Evolutionary conservation across 2,329 filamentous ascomycete genomes (phyloP), one percentile per base, ranked within the genome.

Genomic region (Macrophomina tecta): DNA sequence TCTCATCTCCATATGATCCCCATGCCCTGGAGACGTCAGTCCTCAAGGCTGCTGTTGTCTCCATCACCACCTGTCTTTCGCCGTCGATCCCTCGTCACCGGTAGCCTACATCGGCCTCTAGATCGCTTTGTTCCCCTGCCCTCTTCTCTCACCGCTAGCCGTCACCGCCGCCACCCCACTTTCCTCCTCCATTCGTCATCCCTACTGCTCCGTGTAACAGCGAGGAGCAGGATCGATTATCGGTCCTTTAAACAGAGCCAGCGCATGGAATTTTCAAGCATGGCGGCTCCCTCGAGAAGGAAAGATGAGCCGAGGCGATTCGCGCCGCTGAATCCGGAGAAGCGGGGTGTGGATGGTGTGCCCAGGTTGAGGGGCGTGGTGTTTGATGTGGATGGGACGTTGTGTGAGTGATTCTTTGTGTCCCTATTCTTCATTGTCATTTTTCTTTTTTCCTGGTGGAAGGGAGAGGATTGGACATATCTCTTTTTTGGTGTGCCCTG

Each of bases 381-480:
- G 14, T 98, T 98, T 79, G 94, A 99, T 80, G 92, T 99, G 69
- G 94, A 99, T 78, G 94, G 94, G 3, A 99, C 94, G 30, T 80
- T 98, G 68, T 97, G 94, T 96, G 80, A 81, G 89, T 83, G 23
- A 11, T 49, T 30, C 36, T 55, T 23, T 23, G 23, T 23, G 3
- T 45, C 30, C 40, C 28, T n/a, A 11, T 42, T 40, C n/a, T 11
- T 51, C 46, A 56, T 16, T 36, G 34, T 36, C 51, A n/a, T 6
- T 32, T 6, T 32, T 32, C 2, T 52, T 64, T 38, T 8, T 8
- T 18, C 18, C 23, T 23, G 23, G 23, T 23, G 23, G 23, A 23
- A 23, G 23, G 23, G 23, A 23, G 23, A 23, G 23, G 23, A 23
- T 23, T 23, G 3, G 23, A 23, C 2, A 3, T 18, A 14, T 34